phyloP scores from a whole-genome alignment of 768 basidiomycete genomes.

The Trametes punicea region DNA sequence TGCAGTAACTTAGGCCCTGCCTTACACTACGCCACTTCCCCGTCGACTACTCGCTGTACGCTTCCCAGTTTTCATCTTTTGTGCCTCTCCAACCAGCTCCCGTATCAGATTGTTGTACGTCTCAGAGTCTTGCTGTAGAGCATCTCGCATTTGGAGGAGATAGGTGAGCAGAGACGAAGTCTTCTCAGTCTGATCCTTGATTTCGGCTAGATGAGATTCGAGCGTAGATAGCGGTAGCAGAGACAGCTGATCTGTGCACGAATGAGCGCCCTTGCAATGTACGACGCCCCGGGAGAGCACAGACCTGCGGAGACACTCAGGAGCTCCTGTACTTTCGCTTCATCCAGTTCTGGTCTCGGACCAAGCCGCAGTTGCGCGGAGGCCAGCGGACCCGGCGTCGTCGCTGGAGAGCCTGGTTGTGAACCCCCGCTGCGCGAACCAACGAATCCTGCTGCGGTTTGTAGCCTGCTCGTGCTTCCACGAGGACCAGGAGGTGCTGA shows the following conservation, averaged over 20 bases:
- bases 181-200: conserved; percentile 69
- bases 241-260: conserved; percentile 59
- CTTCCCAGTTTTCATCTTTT: conserved; percentile 73
- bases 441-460: conserved; percentile 35
- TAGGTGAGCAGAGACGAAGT: conserved; percentile 77
- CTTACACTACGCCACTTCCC: conserved; percentile 38
- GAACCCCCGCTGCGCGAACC: conserved; percentile 54
- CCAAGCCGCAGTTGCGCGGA: conserved; percentile 56
- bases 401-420: conserved; percentile 42
- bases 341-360: conserved; percentile 71
- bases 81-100: conserved; percentile 89
- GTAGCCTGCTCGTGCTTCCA: conserved; percentile 32
- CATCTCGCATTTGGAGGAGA: conserved; percentile 76
- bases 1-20: background rate
- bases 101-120: conserved; percentile 89
- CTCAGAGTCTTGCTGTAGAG: conserved; percentile 83
- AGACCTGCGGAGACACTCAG: conserved; percentile 67
- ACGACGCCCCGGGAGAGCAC: conserved; percentile 17
- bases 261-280: background rate
- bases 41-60: conserved; percentile 20
- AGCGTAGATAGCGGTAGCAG: conserved; percentile 67
- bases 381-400: conserved; percentile 34
- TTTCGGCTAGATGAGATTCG: conserved; percentile 61
- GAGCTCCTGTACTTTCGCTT: conserved; percentile 58
- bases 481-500: conserved; percentile 73